Evolutionary conservation across 2,329 filamentous ascomycete species (phyloP), one percentile per base, ranked within the genome.

Genomic region (Ophiostoma piceae): DNA sequence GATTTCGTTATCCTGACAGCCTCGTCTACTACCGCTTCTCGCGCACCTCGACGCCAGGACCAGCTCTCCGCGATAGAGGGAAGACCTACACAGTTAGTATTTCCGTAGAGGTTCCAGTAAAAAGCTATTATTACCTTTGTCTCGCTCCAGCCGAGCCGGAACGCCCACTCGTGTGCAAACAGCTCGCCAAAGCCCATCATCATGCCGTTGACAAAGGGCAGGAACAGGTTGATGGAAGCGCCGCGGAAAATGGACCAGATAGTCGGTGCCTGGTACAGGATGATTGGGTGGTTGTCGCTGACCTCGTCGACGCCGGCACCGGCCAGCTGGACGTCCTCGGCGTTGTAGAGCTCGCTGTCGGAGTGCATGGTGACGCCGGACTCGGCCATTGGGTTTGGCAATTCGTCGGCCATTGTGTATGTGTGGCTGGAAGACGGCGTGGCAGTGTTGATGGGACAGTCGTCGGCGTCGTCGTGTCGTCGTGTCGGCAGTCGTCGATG

Each of bases 111-210:
- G 3, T 16, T 16, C 41, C 43, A 47, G 16, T 6, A 7, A 19
- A 19, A 5, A 7, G 16, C 16, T 47, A 3, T 5, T n/a, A n/a
- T 66, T 84, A 97, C 95, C 88, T 95, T 96, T 71, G 95, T 98
- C 69, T 90, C 90, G 73, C 91, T 89, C 95, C 95, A 99, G 72
- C 95, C 95, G 75, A 98, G 82, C 76, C 94, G 84, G 77, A 94
- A 99, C 1, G 95, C 95, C 67, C 92, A 90, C 82, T 99, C 95
- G 77, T 99, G 95, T 69, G 95, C 95, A 79, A 99, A 94, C 68
- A 99, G 82, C 82, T 99, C 95, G 74, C 95, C 95, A 77, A 99
- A 97, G 1, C 95, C 95, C 76, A 99, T 82, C 95, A 99, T 99
- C 84, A 99, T 87, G 66, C 95, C 95, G 81, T 99, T 99, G 77